These are phyloP conservation scores for Cryptococcus neoformans DNA, from an alignment of 1,284 basidiomycete genomes.

Conservation along the genomic window DNA sequence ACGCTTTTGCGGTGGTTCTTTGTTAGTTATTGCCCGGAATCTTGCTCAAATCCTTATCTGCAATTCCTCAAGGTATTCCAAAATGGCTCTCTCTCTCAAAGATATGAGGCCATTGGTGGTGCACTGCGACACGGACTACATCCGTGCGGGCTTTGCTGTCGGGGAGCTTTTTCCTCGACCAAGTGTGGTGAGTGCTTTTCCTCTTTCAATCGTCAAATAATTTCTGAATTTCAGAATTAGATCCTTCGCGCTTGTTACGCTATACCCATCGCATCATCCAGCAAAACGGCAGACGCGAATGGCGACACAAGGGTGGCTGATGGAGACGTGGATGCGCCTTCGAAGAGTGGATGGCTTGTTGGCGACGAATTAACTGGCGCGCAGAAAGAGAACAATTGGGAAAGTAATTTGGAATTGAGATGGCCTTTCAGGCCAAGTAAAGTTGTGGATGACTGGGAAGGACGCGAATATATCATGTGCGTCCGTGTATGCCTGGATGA, in stretches of 20 bases:
- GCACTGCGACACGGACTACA: constrained; percentile 36
- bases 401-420: constrained; percentile 67
- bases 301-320: constrained; percentile 8
- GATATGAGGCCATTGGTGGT: constrained; percentile 33
- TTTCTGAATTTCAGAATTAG: constrained; percentile 13
- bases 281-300: constrained; percentile 6
- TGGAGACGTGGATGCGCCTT: constrained; percentile 6
- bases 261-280: constrained; percentile 18
- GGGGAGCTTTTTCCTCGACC: constrained; percentile 34
- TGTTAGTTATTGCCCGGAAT: too few species aligned
- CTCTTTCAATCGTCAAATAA: background rate
- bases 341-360: constrained; percentile 74
- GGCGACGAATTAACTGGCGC: constrained; percentile 78
- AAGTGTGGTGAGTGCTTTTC: constrained; percentile 22
- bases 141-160: constrained; percentile 35
- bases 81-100: constrained; percentile 18
- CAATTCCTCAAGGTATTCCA: background rate
- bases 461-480: constrained; percentile 87
- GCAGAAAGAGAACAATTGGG: constrained; percentile 54
- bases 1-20: too few species aligned
- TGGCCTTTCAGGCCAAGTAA: constrained; percentile 81
- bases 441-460: constrained; percentile 73
- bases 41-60: too few species aligned
- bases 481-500: constrained; percentile 25
- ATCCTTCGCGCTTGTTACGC: constrained; percentile 33